Percentiles rank a stretch among this genome's conserved stretches.
These are phyloP conservation scores for Mycena pura DNA, from an alignment of 768 basidiomycete species.

Conservation along the genomic window DNA sequence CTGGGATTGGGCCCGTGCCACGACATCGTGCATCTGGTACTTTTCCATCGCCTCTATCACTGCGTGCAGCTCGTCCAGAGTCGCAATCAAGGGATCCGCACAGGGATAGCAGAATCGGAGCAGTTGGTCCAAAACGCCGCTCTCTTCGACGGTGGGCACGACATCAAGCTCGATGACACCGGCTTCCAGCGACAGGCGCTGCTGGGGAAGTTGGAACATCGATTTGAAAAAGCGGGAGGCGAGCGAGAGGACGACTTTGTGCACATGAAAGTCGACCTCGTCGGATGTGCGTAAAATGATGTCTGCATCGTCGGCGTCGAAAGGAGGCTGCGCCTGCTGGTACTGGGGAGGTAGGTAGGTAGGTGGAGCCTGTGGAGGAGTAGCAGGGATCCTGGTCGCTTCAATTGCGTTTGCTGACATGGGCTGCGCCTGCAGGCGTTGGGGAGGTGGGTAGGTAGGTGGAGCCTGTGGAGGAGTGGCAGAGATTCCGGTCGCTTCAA, in stretches of 20 bases:
- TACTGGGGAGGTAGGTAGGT: too few species aligned
- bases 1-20: not conserved
- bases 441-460: too few species aligned
- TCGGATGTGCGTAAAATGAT: slow-evolving; percentile 3
- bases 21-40: not conserved
- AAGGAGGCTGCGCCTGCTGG: not conserved
- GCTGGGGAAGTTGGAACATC: not conserved
- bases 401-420: too few species aligned
- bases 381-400: too few species aligned
- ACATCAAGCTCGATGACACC: not conserved
- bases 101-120: slow-evolving; percentile 6
- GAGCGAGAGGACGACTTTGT: not conserved
- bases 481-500: too few species aligned
- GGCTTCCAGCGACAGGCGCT: not conserved
- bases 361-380: too few species aligned
- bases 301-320: not conserved
- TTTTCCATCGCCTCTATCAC: slow-evolving; percentile 1
- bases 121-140: not conserved
- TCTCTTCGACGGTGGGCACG: not conserved
- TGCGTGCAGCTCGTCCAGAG: not conserved
- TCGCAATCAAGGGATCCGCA: not conserved
- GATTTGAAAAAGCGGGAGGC: not conserved
- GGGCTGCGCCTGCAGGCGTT: not conserved
- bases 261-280: slow-evolving; percentile 1
- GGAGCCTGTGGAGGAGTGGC: too few species aligned